Evolutionary conservation across 169 alveolate genomes (phyloP).

Genomic region (Cryptosporidium muris): DNA sequence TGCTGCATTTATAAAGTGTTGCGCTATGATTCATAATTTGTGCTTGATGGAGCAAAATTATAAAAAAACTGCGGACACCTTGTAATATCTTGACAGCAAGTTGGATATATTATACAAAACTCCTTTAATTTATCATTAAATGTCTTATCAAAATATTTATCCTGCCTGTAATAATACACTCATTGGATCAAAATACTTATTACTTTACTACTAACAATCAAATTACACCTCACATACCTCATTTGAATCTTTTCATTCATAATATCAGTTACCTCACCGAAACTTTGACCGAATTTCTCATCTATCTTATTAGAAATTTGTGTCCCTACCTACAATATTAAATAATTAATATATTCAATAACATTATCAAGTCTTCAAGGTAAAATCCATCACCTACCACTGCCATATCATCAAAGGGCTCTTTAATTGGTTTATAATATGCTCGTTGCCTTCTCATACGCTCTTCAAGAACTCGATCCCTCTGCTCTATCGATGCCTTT

Average conservation of each 20-base stretch:
- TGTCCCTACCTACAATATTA: conserved; percentile 27
- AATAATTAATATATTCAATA: background rate
- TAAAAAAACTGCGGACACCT: conserved; percentile 58
- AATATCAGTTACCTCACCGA: conserved; percentile 36
- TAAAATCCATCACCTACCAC: conserved; percentile 8
- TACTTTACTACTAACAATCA: background rate
- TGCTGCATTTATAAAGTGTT: too few relatives aligned
- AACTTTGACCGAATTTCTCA: conserved; percentile 50
- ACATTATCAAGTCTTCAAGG: too few relatives aligned
- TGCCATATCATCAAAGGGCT: conserved; percentile 55
- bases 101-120: conserved; percentile 44
- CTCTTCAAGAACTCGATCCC: conserved; percentile 54
- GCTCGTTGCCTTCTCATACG: conserved; percentile 62
- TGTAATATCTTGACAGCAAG: conserved; percentile 51
- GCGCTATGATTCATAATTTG: too few relatives aligned
- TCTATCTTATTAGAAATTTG: conserved; percentile 30
- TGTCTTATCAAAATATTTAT: conserved; percentile 37
- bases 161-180: background rate
- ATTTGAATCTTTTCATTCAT: conserved; percentile 30
- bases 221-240: conserved; percentile 22
- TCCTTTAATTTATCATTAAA: conserved; percentile 28
- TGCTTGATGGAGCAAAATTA: background rate
- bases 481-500: conserved; percentile 28
- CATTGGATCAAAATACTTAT: background rate
- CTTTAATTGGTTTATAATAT: conserved; percentile 41